A percentile compares a stretch with the other conserved stretches of the same genome.
Evolutionary conservation across 768 basidiomycete species (phyloP).

Genomic region (Rossbeevera mucosa): DNA sequence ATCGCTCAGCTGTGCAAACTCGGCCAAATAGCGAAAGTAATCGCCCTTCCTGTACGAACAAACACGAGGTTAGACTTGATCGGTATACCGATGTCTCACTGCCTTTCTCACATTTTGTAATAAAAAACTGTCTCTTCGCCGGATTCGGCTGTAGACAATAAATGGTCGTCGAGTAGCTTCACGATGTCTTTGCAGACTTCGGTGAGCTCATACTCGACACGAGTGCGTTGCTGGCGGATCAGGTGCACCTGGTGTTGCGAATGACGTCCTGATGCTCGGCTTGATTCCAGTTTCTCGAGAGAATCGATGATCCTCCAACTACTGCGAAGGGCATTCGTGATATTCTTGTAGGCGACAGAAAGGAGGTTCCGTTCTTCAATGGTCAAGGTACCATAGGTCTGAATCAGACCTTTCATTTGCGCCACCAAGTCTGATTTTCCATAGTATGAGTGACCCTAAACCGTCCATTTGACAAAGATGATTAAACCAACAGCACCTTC

Average conservation of each 20-base stretch:
- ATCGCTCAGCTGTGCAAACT: conserved; percentile 71
- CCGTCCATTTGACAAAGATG: neutral
- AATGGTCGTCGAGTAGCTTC: conserved; percentile 54
- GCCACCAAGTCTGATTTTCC: conserved; percentile 58
- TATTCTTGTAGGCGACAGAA: conserved; percentile 88
- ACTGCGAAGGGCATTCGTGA: conserved; percentile 76
- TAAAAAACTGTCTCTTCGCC: conserved; percentile 89
- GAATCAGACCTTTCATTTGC: conserved; percentile 73
- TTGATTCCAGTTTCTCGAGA: conserved; percentile 58
- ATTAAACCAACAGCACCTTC: conserved; percentile 50
- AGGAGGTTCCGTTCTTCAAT: conserved; percentile 86
- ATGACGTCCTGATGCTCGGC: conserved; percentile 28
- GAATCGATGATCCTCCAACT: conserved; percentile 81
- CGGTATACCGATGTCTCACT: neutral
- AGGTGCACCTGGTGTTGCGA: conserved; percentile 50
- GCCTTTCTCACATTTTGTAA: conserved; percentile 69
- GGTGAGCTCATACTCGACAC: conserved; percentile 73
- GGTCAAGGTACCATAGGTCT: conserved; percentile 62
- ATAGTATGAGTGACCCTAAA: conserved; percentile 15
- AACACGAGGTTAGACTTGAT: conserved; percentile 8
- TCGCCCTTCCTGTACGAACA: conserved; percentile 65
- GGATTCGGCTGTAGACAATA: conserved; percentile 57
- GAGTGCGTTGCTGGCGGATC: conserved; percentile 67
- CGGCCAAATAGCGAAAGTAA: conserved; percentile 88
- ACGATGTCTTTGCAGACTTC: conserved; percentile 79